These are phyloP conservation scores for Fraxinus xanthoxyloides DNA, from an alignment of 305 asterid genomes.

Conservation along the genomic window DNA sequence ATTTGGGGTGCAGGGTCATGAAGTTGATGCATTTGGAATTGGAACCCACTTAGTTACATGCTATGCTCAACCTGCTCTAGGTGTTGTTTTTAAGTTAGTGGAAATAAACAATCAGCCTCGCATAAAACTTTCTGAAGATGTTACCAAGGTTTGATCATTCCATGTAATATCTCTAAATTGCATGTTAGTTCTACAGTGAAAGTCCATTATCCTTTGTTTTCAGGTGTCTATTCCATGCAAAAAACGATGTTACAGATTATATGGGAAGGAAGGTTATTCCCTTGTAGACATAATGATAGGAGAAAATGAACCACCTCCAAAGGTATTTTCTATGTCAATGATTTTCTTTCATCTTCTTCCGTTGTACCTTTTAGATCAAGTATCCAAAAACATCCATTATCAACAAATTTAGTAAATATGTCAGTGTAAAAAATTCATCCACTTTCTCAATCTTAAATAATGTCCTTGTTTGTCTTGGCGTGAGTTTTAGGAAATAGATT, in stretches of 20 bases:
- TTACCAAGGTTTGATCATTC: slow-evolving; percentile 70
- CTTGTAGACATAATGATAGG: slow-evolving; percentile 96
- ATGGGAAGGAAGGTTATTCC: slow-evolving; percentile 94
- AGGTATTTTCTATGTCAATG: slow-evolving; percentile 42
- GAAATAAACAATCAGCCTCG: slow-evolving; percentile 97
- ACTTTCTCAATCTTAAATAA: neutral
- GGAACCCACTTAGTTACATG: slow-evolving; percentile 98
- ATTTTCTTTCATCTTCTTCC: neutral
- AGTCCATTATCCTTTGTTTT: slow-evolving; percentile 27
- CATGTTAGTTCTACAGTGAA: slow-evolving; percentile 4
- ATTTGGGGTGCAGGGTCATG: slow-evolving; percentile 70
- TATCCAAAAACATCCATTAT: neutral
- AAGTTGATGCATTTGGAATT: slow-evolving; percentile 90
- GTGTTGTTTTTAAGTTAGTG: slow-evolving; percentile 93
- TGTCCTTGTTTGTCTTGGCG: neutral
- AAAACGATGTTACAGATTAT: slow-evolving; percentile 85
- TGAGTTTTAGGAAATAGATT: neutral
- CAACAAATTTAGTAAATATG: neutral
- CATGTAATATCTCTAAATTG: slow-evolving; percentile 15
- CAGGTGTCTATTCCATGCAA: slow-evolving; percentile 99
- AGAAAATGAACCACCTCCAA: slow-evolving; percentile 88
- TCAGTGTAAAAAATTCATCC: neutral
- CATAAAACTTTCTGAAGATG: slow-evolving; percentile 96
- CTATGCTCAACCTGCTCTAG: slow-evolving; percentile 96
- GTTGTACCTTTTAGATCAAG: neutral